A percentile compares a stretch with the other conserved stretches of the same genome.
Conservation (phyloP, 306 rosid species). For the Vigna mungo region DNA sequence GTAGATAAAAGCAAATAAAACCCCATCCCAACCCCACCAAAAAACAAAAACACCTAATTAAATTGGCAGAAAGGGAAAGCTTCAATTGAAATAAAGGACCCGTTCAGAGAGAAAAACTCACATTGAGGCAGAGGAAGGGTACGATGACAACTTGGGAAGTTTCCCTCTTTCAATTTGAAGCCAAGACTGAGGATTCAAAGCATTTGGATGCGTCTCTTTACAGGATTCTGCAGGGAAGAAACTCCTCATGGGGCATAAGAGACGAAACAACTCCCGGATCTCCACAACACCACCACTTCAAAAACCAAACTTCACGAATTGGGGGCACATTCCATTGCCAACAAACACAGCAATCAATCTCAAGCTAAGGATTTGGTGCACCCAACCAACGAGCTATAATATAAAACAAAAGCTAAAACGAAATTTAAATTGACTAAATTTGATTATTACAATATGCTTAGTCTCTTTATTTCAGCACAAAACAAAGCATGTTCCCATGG, state of each 20-base stretch:
- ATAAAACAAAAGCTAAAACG: conserved; percentile 23
- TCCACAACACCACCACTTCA: conserved; percentile 61
- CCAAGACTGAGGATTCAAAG: conserved; percentile 86
- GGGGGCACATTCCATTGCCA: conserved; percentile 31
- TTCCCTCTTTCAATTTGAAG: conserved; percentile 95
- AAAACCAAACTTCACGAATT: conserved; percentile 44
- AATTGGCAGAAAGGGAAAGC: conserved; percentile 4
- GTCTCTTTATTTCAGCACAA: conserved; percentile 14
- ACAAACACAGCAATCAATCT: conserved; percentile 31
- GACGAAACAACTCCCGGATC: conserved; percentile 75
- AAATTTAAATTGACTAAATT: conserved; percentile 6
- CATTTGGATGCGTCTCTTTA: conserved; percentile 78
- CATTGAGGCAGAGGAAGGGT: conserved; percentile 76
- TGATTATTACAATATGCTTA: conserved; percentile 18
- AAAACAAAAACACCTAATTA: neutral
- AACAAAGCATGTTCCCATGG: conserved; percentile 30
- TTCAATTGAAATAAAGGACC: conserved; percentile 19
- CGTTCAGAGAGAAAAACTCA: conserved; percentile 50
- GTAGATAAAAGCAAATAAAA: conserved; percentile 37
- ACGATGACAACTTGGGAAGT: conserved; percentile 69
- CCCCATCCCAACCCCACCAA: conserved; percentile 22
- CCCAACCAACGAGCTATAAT: conserved; percentile 15
- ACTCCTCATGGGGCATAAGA: conserved; percentile 88
- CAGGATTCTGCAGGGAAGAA: conserved; percentile 85
- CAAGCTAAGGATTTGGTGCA: conserved; percentile 4